phyloP scores from a whole-genome alignment of 495 filamentous ascomycete genomes.

The Podospora conica region DNA sequence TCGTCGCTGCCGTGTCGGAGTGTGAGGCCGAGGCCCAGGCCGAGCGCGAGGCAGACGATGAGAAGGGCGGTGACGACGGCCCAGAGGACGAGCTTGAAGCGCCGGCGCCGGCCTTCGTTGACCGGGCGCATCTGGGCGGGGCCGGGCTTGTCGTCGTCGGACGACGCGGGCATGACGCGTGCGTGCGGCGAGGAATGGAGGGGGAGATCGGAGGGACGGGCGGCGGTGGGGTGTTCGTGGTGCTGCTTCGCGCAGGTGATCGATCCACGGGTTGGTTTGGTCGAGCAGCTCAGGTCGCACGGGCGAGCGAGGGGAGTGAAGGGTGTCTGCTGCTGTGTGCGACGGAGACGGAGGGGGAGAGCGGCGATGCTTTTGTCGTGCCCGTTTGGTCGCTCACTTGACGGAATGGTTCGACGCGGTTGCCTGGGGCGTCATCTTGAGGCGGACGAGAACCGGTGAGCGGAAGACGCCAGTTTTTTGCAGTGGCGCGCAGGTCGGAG shows the following conservation, averaged over 20 bases:
- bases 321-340: not conserved
- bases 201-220: not conserved
- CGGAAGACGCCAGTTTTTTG: not conserved
- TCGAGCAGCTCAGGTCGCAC: not conserved
- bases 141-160: not conserved
- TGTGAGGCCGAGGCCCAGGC: slow-evolving; percentile 19
- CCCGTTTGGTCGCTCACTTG: not conserved
- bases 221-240: not conserved
- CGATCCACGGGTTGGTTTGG: too few species aligned
- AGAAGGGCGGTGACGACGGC: slow-evolving; percentile 8
- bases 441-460: not conserved
- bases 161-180: not conserved
- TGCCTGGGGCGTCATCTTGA: not conserved
- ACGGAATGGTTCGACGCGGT: not conserved
- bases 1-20: slow-evolving; percentile 9
- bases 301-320: not conserved
- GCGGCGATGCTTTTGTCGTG: not conserved
- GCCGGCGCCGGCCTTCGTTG: slow-evolving; percentile 5
- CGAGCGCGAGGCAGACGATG: slow-evolving; percentile 14
- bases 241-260: not conserved
- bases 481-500: not conserved
- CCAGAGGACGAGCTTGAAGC: slow-evolving; percentile 10
- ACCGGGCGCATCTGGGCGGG: not conserved
- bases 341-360: not conserved
- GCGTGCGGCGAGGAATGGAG: not conserved